phyloP scores from a whole-genome alignment of 441 rosid genomes.

The Pelargonium fulgidum region DNA sequence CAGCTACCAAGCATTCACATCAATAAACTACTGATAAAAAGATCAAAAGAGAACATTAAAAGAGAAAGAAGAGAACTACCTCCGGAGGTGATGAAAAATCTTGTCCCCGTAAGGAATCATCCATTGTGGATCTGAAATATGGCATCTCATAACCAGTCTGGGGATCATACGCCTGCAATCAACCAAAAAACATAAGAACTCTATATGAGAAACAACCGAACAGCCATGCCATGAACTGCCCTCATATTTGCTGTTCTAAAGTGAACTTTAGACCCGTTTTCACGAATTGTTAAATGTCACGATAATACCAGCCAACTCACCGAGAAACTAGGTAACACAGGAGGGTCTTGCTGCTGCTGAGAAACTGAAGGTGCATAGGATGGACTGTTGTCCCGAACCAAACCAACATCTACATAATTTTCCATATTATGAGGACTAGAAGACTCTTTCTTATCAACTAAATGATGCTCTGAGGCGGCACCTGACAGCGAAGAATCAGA shows the following conservation, averaged over 20 bases:
- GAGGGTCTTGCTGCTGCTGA: slow-evolving; percentile 51
- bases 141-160: slow-evolving; percentile 62
- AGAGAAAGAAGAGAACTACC: slow-evolving; percentile 34
- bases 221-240: neutral
- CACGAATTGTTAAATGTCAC: neutral
- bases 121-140: slow-evolving; percentile 64
- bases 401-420: slow-evolving; percentile 45
- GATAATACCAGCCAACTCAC: slow-evolving; percentile 34
- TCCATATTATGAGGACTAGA: slow-evolving; percentile 52
- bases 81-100: slow-evolving; percentile 62
- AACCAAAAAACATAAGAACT: slow-evolving; percentile 19
- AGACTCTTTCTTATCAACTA: slow-evolving; percentile 48
- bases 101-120: slow-evolving; percentile 56
- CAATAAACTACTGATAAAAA: too few species aligned
- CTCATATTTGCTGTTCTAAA: neutral
- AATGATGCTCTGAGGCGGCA: slow-evolving; percentile 50
- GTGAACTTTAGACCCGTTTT: neutral
- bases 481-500: slow-evolving; percentile 53
- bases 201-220: neutral
- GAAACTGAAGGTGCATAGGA: slow-evolving; percentile 49
- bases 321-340: slow-evolving; percentile 50
- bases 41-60: neutral
- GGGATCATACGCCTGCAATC: slow-evolving; percentile 61
- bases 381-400: slow-evolving; percentile 45
- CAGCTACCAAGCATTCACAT: too few species aligned